A percentile compares a stretch with the other conserved stretches of the same genome.
Evolutionary conservation across 176 grass and related monocot species (phyloP).

Genomic region (Ensete ventricosum): DNA sequence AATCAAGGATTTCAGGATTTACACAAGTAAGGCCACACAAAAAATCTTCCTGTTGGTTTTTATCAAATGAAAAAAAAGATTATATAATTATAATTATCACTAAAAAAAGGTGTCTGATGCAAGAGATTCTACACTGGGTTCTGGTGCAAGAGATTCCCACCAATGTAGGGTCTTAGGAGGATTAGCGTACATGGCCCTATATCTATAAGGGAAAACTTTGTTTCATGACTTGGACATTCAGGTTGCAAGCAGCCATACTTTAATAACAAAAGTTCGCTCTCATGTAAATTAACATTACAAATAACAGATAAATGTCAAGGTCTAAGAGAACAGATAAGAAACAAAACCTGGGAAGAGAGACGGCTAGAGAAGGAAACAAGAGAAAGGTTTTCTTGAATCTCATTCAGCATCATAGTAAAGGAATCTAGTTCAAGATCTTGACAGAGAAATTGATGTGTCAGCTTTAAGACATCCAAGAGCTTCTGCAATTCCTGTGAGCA

Average conservation of each 20-base stretch:
- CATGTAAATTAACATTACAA: not conserved
- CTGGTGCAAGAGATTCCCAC: too few relatives aligned
- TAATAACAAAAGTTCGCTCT: too few relatives aligned
- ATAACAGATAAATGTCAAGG: slow-evolving; percentile 9
- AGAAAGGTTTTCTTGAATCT: slow-evolving; percentile 97
- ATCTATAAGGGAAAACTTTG: not conserved
- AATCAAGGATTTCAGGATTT: too few relatives aligned
- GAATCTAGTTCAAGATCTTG: slow-evolving; percentile 90
- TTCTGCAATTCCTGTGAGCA: slow-evolving; percentile 74
- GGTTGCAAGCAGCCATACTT: too few relatives aligned
- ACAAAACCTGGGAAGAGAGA: slow-evolving; percentile 75
- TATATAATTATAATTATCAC: not conserved
- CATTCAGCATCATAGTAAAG: slow-evolving; percentile 79
- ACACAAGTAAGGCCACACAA: too few relatives aligned
- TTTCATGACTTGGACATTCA: too few relatives aligned
- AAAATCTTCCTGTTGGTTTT: too few relatives aligned
- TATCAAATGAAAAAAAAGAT: too few relatives aligned
- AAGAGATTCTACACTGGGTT: too few relatives aligned
- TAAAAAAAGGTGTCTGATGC: not conserved
- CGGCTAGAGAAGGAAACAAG: slow-evolving; percentile 96
- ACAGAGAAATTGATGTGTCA: slow-evolving; percentile 79
- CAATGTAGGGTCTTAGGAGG: not conserved
- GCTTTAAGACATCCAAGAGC: slow-evolving; percentile 91
- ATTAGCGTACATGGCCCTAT: not conserved
- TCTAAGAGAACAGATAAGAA: slow-evolving; percentile 1